These are phyloP conservation scores for Metschnikowia picachoensis DNA, from an alignment of 805 yeast species.

Conservation along the genomic window DNA sequence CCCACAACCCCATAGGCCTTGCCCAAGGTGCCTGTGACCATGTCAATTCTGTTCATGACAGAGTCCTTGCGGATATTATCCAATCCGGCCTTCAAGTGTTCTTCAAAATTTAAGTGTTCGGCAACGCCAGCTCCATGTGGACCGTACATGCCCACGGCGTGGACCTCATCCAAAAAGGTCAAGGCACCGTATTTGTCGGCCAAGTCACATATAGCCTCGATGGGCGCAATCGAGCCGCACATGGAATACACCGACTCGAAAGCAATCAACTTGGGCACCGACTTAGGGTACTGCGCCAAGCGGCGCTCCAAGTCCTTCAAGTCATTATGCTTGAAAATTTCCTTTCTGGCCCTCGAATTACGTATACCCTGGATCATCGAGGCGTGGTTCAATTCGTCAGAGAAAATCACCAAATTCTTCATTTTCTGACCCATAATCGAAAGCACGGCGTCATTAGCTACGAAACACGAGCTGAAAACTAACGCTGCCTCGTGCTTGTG, in stretches of 20 bases:
- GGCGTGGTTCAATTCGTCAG: conserved; percentile 94
- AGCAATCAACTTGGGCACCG: conserved; percentile 92
- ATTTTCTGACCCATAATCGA: conserved; percentile 87
- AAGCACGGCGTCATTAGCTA: conserved; percentile 93
- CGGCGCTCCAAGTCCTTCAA: conserved; percentile 75
- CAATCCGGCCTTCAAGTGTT: conserved; percentile 67
- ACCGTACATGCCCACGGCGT: conserved; percentile 98
- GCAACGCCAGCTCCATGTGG: conserved; percentile 99
- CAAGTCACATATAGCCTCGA: conserved; percentile 85
- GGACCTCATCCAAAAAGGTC: conserved; percentile 97
- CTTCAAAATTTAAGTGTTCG: conserved; percentile 88
- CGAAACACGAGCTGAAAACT: conserved; percentile 93
- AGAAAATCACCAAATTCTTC: conserved; percentile 84
- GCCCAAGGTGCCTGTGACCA: conserved; percentile 96
- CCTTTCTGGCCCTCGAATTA: conserved; percentile 84
- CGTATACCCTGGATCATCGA: conserved; percentile 96
- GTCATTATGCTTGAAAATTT: conserved; percentile 89
- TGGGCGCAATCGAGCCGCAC: conserved; percentile 98
- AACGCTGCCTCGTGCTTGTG: conserved; percentile 94
- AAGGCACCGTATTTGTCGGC: conserved; percentile 98
- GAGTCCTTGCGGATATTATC: conserved; percentile 41
- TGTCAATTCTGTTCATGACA: conserved; percentile 85
- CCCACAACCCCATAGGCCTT: conserved; percentile 97
- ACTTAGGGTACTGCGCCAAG: conserved; percentile 74
- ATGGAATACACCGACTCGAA: conserved; percentile 96